phyloP scores from a whole-genome alignment of 2,329 filamentous ascomycete genomes.

The Alternaria sp. region DNA sequence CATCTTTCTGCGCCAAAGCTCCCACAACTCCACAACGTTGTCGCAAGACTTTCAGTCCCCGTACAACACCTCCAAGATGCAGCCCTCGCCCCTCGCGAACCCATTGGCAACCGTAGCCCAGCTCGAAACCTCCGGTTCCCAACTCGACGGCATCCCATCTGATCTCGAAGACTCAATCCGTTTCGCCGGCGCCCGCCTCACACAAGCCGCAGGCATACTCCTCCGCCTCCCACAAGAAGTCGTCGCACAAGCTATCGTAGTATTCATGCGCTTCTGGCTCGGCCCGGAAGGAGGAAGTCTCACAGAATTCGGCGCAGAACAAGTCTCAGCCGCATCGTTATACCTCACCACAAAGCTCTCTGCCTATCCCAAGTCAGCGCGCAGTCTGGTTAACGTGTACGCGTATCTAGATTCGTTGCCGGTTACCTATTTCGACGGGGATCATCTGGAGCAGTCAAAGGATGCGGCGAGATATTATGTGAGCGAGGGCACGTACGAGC shows the following conservation, averaged over 20 bases:
- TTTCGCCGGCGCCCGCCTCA: conserved; percentile 75
- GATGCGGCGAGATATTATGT: conserved; percentile 62
- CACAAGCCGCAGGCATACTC: conserved; percentile 80
- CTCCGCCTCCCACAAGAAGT: conserved; percentile 85
- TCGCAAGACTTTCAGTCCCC: neutral
- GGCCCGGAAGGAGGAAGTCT: conserved; percentile 61
- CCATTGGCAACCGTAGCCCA: conserved; percentile 76
- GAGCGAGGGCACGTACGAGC: conserved; percentile 74
- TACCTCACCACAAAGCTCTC: conserved; percentile 87
- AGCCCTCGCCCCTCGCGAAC: conserved; percentile 64
- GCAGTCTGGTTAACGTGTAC: conserved; percentile 86
- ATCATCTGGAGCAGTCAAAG: conserved; percentile 31
- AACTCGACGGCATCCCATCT: conserved; percentile 65
- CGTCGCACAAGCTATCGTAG: conserved; percentile 83
- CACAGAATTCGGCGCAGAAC: conserved; percentile 65
- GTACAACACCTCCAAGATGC: conserved; percentile 27
- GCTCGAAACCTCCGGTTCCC: conserved; percentile 66
- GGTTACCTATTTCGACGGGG: conserved; percentile 62
- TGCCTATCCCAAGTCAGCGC: conserved; percentile 75
- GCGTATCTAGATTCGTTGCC: conserved; percentile 75
- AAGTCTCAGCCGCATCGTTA: conserved; percentile 80
- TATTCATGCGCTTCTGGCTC: conserved; percentile 84
- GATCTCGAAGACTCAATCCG: conserved; percentile 77
- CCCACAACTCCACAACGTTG: neutral
- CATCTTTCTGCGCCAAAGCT: conserved; percentile 5